phyloP scores from a whole-genome alignment of 129 eudicot genomes.

The Lonicera japonica region DNA sequence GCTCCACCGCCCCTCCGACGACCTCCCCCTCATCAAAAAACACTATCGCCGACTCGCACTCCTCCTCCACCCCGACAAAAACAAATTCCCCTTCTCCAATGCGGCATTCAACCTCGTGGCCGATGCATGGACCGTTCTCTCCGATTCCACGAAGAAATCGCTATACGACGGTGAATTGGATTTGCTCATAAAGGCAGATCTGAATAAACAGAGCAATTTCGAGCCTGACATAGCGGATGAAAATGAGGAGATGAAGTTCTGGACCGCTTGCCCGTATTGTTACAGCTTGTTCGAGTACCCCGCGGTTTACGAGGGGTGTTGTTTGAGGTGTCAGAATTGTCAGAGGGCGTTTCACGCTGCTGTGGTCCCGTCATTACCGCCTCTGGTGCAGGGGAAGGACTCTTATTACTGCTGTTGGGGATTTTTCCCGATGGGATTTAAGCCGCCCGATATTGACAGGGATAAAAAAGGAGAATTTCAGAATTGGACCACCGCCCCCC shows the following conservation, averaged over 20 bases:
- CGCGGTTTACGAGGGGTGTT: conserved; percentile 48
- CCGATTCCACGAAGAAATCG: conserved; percentile 39
- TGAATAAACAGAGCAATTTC: conserved; percentile 21
- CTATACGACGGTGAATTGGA: conserved; percentile 40
- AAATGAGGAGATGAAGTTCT: conserved; percentile 25
- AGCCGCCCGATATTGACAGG: not conserved
- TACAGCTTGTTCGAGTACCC: conserved; percentile 67
- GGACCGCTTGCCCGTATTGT: conserved; percentile 93
- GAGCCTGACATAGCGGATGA: too few relatives aligned
- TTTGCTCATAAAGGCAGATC: conserved; percentile 46
- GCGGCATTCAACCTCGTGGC: conserved; percentile 72
- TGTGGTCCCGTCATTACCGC: conserved; percentile 47
- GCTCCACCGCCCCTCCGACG: conserved; percentile 39
- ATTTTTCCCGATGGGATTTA: conserved; percentile 73
- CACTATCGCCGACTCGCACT: conserved; percentile 83
- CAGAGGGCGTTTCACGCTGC: conserved; percentile 56
- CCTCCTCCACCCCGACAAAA: conserved; percentile 86
- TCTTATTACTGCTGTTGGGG: conserved; percentile 81
- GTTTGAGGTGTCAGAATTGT: conserved; percentile 58
- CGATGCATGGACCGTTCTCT: conserved; percentile 70
- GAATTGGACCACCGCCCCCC: too few relatives aligned
- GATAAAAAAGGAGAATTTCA: conserved; percentile 25
- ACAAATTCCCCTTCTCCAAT: conserved; percentile 51
- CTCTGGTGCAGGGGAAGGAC: conserved; percentile 55
- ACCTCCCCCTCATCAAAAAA: conserved; percentile 46